Evolutionary conservation across 345 rosid genomes (phyloP), one percentile per base, ranked within the genome.

Genomic region (Anastatica hierochuntica): DNA sequence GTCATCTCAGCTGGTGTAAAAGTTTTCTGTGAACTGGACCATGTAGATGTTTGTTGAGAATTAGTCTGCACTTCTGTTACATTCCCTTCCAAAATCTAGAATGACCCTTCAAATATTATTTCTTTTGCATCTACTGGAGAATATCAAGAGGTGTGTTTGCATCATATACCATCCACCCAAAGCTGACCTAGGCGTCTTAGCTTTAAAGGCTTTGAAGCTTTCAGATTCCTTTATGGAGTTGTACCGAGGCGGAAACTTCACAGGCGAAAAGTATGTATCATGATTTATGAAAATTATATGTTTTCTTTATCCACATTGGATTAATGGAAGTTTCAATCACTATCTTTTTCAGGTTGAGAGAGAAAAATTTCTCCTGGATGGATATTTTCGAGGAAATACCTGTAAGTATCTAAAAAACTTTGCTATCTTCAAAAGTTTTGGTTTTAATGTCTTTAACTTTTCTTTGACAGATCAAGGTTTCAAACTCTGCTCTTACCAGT

Each of bases 331-430:
- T 41, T 53, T 41, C 48, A 10, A 50, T 52, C 42, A 40, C 29
- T 48, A 17, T 56, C 41, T 43, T 42, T 40, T 24, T 13, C 58
- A 94, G 99, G 79, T 74, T 94, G 87, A 88, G 99, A 70, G 99
- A 94, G 84, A 88, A 79, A 66, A 88, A 85, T 67, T 80, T 94
- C 75, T 83, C 99, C 19, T 94, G 99, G 99, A 89, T 84, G 78
- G 97, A 88, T 74, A 88, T 94, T 50, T 94, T 94, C 62, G 99
- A 94, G 67, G 99, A 94, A 68, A 94, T 94, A 48, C 99, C 99
- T 10, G 99, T 94, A 84, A 82, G 95, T 60, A 20, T 65, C 53
- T 43, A 49, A 24, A n/a, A n/a, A 24, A 31, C 60, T 26, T 43
- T 20, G 10, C 44, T 47, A 14, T 51, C 45, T 33, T 31, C 7